Evolutionary conservation across 164 flowering plant genomes (phyloP), one percentile per base, ranked within the genome.

Genomic region (Vitis cinerea): DNA sequence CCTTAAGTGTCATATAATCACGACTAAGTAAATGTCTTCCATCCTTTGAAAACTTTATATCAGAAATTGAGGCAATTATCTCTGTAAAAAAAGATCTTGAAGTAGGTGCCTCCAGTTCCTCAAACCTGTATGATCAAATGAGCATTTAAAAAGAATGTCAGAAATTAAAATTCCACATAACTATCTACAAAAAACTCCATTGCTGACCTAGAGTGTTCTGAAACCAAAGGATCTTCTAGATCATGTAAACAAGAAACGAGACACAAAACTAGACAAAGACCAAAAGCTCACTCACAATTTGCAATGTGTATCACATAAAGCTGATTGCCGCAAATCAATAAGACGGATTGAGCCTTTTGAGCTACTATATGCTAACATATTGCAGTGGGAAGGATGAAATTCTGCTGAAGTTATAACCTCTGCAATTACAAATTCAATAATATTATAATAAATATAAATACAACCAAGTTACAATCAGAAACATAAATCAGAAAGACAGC

Each of bases 391-490:
- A 50, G 98, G 98, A 72, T 94, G 98, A 73, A 94, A 94, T 78
- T 94, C 97, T 10, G 98, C 98, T 69, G 97, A 92, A 68, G 98
- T 94, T 70, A 94, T 92, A 56, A 94, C 98, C 94, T 94, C 98
- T 94, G 90, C 83, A 84, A 76, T 52, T 47, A 72, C 30, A 64
- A 70, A 60, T 27, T 54, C 49, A 60, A 10, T 9, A 50, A 3
- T 31, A 12, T 10, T 48, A 23, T 23, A 23, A 23, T 23, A 23
- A 23, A 23, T 23, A 23, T 23, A 23, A 23, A 23, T 23, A 23
- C 27, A 23, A 23, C 27, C 27, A 23, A 23, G 27, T 23, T 23
- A 23, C 27, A 23, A 23, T 23, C 27, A 23, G 27, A 23, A 23
- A 23, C 27, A 23, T 23, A 23, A 23, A 23, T 23, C 27, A 23